Percentiles rank a stretch among this genome's conserved stretches.
phyloP scores from a whole-genome alignment of 2,329 filamentous ascomycete genomes.

The Ascochyta lentis region DNA sequence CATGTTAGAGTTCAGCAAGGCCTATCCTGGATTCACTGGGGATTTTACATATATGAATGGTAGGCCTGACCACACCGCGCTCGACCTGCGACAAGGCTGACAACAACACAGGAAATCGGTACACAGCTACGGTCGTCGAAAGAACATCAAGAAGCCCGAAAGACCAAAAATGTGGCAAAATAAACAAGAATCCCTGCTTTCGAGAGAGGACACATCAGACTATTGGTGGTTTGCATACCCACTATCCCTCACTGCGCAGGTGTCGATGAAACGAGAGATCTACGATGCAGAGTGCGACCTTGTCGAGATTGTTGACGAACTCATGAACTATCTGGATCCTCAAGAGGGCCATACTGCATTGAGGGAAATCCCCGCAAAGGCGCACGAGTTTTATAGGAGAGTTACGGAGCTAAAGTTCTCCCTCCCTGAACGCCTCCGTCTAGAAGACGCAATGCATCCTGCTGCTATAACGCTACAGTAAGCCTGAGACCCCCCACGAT shows the following conservation, averaged over 20 bases:
- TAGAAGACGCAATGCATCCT: background rate
- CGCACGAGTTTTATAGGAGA: background rate
- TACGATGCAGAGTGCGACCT: background rate
- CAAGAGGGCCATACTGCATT: background rate
- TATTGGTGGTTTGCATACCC: background rate
- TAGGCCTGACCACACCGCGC: background rate
- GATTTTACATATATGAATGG: background rate
- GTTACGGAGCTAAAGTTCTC: background rate
- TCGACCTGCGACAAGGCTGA: no score
- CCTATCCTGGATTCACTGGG: background rate
- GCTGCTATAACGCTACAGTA: background rate
- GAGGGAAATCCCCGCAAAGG: background rate
- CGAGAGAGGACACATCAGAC: background rate
- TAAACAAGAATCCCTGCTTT: background rate
- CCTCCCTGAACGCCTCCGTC: background rate
- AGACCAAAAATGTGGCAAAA: no score
- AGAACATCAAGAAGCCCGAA: no score
- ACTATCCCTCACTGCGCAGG: background rate
- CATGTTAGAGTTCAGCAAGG: background rate
- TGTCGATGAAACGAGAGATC: background rate
- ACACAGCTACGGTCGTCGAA: no score
- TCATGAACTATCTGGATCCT: background rate
- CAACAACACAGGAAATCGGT: no score
- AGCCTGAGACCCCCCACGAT: background rate
- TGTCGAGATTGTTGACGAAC: background rate